phyloP scores from a whole-genome alignment of 345 rosid species.

The Lagerstroemia speciosa region DNA sequence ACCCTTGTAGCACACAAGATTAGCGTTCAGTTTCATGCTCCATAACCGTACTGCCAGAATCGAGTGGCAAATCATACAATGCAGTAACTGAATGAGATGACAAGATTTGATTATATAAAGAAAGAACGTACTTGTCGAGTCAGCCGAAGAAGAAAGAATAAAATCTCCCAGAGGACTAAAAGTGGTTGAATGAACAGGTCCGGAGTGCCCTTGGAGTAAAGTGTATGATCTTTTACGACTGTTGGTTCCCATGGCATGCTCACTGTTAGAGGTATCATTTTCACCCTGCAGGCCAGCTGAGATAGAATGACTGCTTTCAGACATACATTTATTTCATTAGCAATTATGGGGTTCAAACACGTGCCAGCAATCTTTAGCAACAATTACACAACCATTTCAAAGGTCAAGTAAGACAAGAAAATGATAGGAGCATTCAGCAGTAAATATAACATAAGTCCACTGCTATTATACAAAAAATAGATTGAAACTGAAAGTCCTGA shows the following conservation, averaged over 20 bases:
- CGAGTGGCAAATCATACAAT: not conserved
- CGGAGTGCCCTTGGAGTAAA: conserved; percentile 81
- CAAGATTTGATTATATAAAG: not conserved
- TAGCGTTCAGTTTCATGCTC: conserved; percentile 92
- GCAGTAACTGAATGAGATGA: not conserved
- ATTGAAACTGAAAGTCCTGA: not conserved
- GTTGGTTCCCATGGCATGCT: conserved; percentile 34
- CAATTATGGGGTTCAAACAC: not conserved
- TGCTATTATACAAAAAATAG: not conserved
- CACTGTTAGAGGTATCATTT: conserved; percentile 43
- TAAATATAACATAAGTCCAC: not conserved
- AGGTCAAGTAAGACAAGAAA: not conserved
- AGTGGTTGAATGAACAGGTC: conserved; percentile 85
- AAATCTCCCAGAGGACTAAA: conserved; percentile 90
- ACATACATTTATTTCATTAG: not conserved
- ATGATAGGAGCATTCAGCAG: not conserved
- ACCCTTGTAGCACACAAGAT: conserved; percentile 97
- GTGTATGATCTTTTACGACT: conserved; percentile 57
- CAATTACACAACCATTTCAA: not conserved
- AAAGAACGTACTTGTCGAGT: conserved; percentile 58
- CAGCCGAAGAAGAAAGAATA: conserved; percentile 87
- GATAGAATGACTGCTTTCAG: conserved; percentile 1
- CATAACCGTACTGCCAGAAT: conserved; percentile 70
- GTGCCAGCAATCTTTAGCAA: not conserved
- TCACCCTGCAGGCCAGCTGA: conserved; percentile 75